Conservation (phyloP, 495 filamentous ascomycete genomes). For the Penicillium cataractarum region DNA sequence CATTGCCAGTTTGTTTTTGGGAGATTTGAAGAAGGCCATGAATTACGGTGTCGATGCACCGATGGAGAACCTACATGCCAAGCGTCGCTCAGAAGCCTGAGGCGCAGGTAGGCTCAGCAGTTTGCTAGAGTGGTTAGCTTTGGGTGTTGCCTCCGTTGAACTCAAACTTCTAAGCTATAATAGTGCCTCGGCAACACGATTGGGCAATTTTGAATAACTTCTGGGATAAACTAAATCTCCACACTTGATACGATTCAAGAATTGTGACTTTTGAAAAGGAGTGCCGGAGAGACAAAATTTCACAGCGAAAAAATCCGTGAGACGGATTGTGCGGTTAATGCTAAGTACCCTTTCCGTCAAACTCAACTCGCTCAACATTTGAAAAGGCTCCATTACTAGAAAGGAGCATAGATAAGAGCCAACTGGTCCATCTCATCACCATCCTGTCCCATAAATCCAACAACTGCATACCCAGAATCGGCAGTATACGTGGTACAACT, state of each 20-base stretch:
- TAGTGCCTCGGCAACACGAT: background rate
- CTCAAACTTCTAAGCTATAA: background rate
- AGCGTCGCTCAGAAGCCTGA: background rate
- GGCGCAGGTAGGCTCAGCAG: too few species aligned
- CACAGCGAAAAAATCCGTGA: too few species aligned
- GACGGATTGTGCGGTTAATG: background rate
- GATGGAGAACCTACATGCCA: conserved; percentile 13
- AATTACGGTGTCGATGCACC: conserved; percentile 15
- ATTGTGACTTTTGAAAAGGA: too few species aligned
- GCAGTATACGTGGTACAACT: conserved; percentile 54
- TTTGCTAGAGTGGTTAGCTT: too few species aligned
- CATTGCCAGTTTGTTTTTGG: conserved; percentile 13
- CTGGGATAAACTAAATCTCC: background rate
- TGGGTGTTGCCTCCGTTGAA: background rate
- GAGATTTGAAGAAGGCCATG: conserved; percentile 16
- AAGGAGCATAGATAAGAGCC: conserved; percentile 52
- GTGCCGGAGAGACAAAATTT: too few species aligned
- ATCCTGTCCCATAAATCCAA: conserved; percentile 59
- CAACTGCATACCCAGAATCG: conserved; percentile 58
- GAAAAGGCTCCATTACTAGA: background rate
- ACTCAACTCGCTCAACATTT: background rate
- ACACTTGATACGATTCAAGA: background rate
- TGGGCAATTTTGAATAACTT: background rate
- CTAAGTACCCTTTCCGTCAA: background rate
- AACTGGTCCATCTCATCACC: conserved; percentile 64